These are phyloP conservation scores for Astragalus glycyphyllos DNA, from an alignment of 306 rosid species.

Conservation along the genomic window DNA sequence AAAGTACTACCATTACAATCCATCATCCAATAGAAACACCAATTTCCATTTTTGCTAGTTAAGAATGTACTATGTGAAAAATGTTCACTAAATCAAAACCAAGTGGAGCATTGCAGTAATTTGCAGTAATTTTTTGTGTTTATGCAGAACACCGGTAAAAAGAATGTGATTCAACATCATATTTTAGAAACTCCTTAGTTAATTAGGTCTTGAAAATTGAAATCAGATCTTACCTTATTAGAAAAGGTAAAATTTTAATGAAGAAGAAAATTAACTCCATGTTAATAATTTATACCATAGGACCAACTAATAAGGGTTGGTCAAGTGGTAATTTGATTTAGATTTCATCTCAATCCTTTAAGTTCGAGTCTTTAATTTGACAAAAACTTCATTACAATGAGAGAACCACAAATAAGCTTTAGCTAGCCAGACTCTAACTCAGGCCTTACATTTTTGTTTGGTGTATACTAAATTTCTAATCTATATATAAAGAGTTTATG, in stretches of 20 bases:
- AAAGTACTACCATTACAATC: too few species aligned
- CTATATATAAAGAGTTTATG: neutral
- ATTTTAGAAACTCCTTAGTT: slow-evolving; percentile 12
- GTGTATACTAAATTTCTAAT: slow-evolving; percentile 2
- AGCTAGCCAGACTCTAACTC: neutral
- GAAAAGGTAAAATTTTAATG: neutral
- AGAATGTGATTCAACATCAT: slow-evolving; percentile 10
- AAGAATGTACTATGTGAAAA: neutral
- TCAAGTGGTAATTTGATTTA: too few species aligned
- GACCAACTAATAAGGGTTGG: too few species aligned
- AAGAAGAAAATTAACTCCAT: neutral
- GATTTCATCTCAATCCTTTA: too few species aligned
- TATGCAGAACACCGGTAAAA: slow-evolving; percentile 19
- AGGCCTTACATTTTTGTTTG: slow-evolving; percentile 11
- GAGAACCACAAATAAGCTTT: too few species aligned
- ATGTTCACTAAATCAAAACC: neutral
- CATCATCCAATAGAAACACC: too few species aligned
- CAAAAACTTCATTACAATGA: too few species aligned
- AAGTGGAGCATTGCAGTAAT: neutral
- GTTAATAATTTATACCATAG: neutral
- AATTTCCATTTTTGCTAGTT: too few species aligned
- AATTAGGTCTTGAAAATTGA: neutral
- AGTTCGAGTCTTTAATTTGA: too few species aligned
- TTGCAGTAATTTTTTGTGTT: neutral
- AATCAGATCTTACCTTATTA: slow-evolving; percentile 12